Evolutionary conservation across 768 basidiomycete genomes (phyloP).

Genomic region (Tubosaeta sp.): DNA sequence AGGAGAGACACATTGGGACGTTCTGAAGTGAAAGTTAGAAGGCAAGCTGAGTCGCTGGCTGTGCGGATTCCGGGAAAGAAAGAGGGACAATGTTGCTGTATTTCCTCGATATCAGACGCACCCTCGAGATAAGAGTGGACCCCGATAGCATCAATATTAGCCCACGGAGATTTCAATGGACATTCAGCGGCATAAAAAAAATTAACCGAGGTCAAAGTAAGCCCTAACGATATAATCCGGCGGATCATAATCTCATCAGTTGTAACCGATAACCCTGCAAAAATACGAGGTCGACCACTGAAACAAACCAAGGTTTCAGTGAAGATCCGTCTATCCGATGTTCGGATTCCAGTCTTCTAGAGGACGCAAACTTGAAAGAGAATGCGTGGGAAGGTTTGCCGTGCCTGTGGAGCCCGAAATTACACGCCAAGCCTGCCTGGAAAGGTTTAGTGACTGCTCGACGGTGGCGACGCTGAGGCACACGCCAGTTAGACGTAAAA

Average conservation of each 20-base stretch:
- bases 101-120: too few relatives aligned
- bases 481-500: constrained; percentile 1
- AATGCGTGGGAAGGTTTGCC: background rate
- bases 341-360: background rate
- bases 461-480: too few relatives aligned
- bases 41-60: background rate
- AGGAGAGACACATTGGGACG: background rate
- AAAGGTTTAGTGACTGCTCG: too few relatives aligned
- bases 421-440: background rate
- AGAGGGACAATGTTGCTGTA: too few relatives aligned
- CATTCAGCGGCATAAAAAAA: background rate
- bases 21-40: background rate
- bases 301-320: background rate
- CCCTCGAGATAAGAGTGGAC: background rate
- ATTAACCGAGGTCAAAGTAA: background rate
- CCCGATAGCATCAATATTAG: background rate
- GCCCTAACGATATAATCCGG: background rate
- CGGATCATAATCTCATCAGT: constrained; percentile 12
- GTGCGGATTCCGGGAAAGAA: background rate
- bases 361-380: background rate
- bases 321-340: background rate
- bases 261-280: background rate
- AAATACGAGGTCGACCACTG: background rate
- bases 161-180: background rate
- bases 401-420: background rate